Conservation (phyloP, 73 alveolate species). For the Paramecium biaurelia region DNA sequence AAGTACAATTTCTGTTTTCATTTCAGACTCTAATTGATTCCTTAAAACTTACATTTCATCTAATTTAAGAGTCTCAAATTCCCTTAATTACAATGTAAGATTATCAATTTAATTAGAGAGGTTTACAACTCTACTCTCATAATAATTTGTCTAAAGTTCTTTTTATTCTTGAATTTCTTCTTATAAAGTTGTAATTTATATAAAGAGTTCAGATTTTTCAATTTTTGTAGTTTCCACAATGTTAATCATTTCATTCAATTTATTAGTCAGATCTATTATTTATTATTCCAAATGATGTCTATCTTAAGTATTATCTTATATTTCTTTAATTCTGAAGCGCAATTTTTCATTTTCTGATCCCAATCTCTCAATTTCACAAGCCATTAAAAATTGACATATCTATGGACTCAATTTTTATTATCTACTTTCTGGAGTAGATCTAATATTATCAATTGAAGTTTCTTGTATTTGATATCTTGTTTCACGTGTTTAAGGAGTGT, state of each 20-base stretch:
- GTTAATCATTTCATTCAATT: not conserved
- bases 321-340: not conserved
- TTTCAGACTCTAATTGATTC: not conserved
- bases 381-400: not conserved
- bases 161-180: not conserved
- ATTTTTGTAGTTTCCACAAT: not conserved
- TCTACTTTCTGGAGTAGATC: not conserved
- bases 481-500: not conserved
- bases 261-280: not conserved
- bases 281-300: not conserved
- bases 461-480: not conserved
- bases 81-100: not conserved
- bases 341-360: slow-evolving; percentile 15
- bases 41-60: not conserved
- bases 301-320: not conserved
- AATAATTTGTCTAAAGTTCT: not conserved
- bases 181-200: not conserved
- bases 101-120: not conserved
- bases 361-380: slow-evolving; percentile 1
- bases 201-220: not conserved
- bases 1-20: not conserved
- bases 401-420: not conserved
- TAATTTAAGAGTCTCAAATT: not conserved
- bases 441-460: not conserved
- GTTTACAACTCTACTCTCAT: not conserved